A percentile compares a stretch with the other conserved stretches of the same genome.
Conservation (phyloP, 164 flowering plant genomes). For the Platanus orientalis region DNA sequence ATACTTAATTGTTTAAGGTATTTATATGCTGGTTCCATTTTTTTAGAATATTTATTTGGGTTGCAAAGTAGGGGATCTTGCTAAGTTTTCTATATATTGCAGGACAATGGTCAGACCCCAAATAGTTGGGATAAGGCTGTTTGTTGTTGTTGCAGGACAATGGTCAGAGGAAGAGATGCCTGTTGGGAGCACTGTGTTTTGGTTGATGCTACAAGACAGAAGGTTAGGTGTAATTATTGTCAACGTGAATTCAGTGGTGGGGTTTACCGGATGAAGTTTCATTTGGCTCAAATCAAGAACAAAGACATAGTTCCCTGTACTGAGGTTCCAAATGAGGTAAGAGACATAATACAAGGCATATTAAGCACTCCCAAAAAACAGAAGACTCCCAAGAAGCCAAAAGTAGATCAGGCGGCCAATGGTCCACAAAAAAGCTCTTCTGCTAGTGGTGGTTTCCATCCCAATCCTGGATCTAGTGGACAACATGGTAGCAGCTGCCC, state of each 20-base stretch:
- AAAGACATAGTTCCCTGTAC: constrained; percentile 66
- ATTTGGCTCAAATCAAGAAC: constrained; percentile 71
- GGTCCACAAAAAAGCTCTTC: constrained; percentile 63
- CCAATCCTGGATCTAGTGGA: constrained; percentile 52
- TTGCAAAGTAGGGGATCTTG: not conserved
- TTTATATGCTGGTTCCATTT: too few relatives aligned
- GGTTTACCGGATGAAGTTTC: constrained; percentile 73
- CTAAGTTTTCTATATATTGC: constrained; percentile 8
- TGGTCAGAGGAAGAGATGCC: constrained; percentile 82
- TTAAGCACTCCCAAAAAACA: constrained; percentile 57
- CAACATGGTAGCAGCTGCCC: constrained; percentile 57
- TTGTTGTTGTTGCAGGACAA: constrained; percentile 24
- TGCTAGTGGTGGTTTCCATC: constrained; percentile 54
- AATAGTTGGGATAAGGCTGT: too few relatives aligned
- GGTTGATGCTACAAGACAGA: constrained; percentile 66
- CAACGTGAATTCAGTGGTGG: constrained; percentile 69
- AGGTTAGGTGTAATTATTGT: constrained; percentile 73
- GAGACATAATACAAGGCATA: constrained; percentile 45
- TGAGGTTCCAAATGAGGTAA: constrained; percentile 59
- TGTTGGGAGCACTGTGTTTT: constrained; percentile 81
- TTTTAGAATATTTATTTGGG: not conserved
- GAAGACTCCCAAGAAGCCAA: constrained; percentile 45
- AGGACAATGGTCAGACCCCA: constrained; percentile 63
- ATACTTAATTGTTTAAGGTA: too few relatives aligned
- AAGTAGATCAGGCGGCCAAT: constrained; percentile 36